Evolutionary conservation across 2,329 filamentous ascomycete genomes (phyloP), one percentile per base, ranked within the genome.

Genomic region (Phoma sp.): DNA sequence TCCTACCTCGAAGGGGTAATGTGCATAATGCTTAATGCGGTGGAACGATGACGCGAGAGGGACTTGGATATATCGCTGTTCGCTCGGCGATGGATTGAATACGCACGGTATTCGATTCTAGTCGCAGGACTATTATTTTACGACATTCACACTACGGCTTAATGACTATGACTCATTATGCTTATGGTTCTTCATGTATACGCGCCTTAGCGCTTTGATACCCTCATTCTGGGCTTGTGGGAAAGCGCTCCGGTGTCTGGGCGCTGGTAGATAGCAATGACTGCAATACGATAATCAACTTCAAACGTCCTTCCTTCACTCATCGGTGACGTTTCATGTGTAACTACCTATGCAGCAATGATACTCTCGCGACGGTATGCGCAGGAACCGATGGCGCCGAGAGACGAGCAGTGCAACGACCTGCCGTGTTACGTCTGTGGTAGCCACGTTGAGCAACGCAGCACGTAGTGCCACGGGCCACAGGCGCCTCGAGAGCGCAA

Each of bases 141-240:
- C 40, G 42, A 60, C 36, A 50, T 52, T 59, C 27, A 61, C 37
- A 57, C 47, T 57, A 60, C 47, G 60, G 60, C 47, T 66, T 62
- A 49, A 70, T 60, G 61, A 55, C 61, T 55, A 69, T 52, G 63
- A 68, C 38, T 58, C 49, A 54, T 61, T 58, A 64, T 59, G 65
- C 58, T 57, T 37, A 60, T 45, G 59, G 53, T 48, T 59, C 59
- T 62, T 59, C 47, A 55, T 60, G 57, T 59, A 65, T 55, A 57
- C 57, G 63, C 62, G 52, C 49, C 49, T 46, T 39, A 54, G 66
- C 60, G 65, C 63, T 62, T 66, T 65, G 68, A 73, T 72, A 71
- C 69, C 69, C 69, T 68, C 48, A 52, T 49, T 32, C 53, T 52
- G 52, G 59, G 59, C 57, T 42, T 47, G 25, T 52, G 58, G 52